Conservation (phyloP, 1,284 basidiomycete genomes). For the Testicularia cyperi region DNA sequence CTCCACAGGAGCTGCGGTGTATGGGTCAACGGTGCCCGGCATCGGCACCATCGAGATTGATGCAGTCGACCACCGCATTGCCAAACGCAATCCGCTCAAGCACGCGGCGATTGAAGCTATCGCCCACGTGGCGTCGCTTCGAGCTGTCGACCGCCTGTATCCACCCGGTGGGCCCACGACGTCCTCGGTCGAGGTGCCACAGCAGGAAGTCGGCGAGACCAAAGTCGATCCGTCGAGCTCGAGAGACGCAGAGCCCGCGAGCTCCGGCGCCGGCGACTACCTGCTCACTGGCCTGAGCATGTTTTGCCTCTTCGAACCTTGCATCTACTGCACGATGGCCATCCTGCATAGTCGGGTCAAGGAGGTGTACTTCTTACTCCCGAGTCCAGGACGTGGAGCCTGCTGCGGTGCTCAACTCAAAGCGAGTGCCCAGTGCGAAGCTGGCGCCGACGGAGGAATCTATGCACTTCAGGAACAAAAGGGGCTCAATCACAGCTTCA, state of each 20-base stretch:
- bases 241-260: not conserved
- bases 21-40: not conserved
- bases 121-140: slow-evolving; percentile 28
- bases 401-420: slow-evolving; percentile 44
- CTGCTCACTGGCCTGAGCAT: slow-evolving; percentile 49
- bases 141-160: not conserved
- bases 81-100: slow-evolving; percentile 46
- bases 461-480: slow-evolving; percentile 61
- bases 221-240: not conserved
- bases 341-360: slow-evolving; percentile 54
- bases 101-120: slow-evolving; percentile 50
- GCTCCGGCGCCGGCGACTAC: slow-evolving; percentile 51
- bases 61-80: slow-evolving; percentile 42
- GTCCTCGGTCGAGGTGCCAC: too few relatives aligned
- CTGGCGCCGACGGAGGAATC: slow-evolving; percentile 45
- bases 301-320: slow-evolving; percentile 57
- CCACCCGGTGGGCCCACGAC: too few relatives aligned
- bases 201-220: not conserved
- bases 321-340: slow-evolving; percentile 57
- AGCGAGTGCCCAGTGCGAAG: slow-evolving; percentile 8
- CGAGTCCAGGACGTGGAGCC: slow-evolving; percentile 44
- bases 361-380: slow-evolving; percentile 48
- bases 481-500: slow-evolving; percentile 61
- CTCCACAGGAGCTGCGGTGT: not conserved
- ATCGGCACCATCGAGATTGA: slow-evolving; percentile 34